Evolutionary conservation across 306 rosid genomes (phyloP), one percentile per base, ranked within the genome.

Genomic region (Lathyrus sativus): DNA sequence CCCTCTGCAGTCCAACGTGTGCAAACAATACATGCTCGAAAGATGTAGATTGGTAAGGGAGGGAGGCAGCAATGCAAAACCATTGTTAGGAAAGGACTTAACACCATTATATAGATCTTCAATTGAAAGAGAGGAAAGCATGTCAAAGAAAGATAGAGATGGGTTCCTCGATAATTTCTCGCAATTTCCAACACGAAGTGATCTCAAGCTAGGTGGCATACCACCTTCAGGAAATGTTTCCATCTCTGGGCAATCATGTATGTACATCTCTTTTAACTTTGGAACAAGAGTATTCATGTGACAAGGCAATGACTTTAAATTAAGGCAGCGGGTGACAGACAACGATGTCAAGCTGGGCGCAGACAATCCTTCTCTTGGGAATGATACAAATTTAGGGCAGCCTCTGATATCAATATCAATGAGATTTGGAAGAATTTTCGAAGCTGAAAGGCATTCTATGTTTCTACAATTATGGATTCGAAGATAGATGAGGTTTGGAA

Each of bases 341-440:
- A 58, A 9, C 13, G 0, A 0, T 4, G 0, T 7, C 49, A 58
- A 71, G 48, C 5, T 44, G 39, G 75, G 49, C 1, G 61, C 68
- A 45, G 24, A 1, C 50, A 33, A 31, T 50, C 68, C 67, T 45
- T 45, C 8, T 12, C 24, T 37, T 2, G 41, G 7, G 10, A 59
- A 33, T 10, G 75, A 59, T 7, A 46, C 49, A 8, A 71, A 71
- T 11, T 35, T 60, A 8, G 49, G 15, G 38, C 68, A 60, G 1
- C 3, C 0, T 0, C 0, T 0, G 11, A 71, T 19, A 0, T 0
- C 0, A 53, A 68, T 9, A 7, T 1, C 0, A 13, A 0, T 0
- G 11, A 59, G 50, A 45, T 12, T 4, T 35, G 14, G 31, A 59
- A 60, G 50, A 13, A 13, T 3, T 6, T 19, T 19, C 1, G 61